A percentile compares a stretch with the other conserved stretches of the same genome.
phyloP scores from a whole-genome alignment of 176 grass and related monocot genomes.

The Pontederia paniculata region DNA sequence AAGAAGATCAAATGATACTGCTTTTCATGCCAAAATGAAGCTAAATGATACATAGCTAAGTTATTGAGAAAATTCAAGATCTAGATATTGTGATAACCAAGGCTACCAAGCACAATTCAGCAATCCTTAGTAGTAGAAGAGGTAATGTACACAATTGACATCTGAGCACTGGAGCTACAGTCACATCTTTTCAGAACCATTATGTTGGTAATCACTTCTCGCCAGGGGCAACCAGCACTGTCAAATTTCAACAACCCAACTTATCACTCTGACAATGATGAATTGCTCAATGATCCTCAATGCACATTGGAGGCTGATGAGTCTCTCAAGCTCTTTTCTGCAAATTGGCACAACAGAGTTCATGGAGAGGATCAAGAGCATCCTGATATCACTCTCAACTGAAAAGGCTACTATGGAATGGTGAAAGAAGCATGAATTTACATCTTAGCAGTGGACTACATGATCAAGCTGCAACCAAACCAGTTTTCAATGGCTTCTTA shows the following conservation, averaged over 20 bases:
- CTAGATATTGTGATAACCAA: no score
- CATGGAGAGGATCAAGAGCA: constrained; percentile 26
- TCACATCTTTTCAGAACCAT: no score
- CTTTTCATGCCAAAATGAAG: constrained; percentile 1
- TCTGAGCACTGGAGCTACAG: no score
- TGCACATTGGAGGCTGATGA: constrained; percentile 44
- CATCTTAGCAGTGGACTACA: no score
- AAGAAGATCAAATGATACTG: neutral
- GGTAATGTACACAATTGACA: no score
- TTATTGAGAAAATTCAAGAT: neutral
- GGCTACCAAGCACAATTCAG: no score
- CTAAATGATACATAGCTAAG: neutral
- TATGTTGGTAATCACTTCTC: no score
- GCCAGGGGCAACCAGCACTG: neutral
- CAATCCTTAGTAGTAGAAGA: no score
- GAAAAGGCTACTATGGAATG: no score
- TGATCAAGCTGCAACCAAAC: no score
- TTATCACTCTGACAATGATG: neutral
- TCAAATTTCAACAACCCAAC: neutral
- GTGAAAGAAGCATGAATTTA: no score
- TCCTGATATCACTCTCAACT: neutral
- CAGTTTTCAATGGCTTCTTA: no score
- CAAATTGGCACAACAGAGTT: constrained; percentile 25
- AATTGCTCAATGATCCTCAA: neutral
- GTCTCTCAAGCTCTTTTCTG: constrained; percentile 28